phyloP scores from a whole-genome alignment of 164 flowering plant species.

The Liquidambar formosana region DNA sequence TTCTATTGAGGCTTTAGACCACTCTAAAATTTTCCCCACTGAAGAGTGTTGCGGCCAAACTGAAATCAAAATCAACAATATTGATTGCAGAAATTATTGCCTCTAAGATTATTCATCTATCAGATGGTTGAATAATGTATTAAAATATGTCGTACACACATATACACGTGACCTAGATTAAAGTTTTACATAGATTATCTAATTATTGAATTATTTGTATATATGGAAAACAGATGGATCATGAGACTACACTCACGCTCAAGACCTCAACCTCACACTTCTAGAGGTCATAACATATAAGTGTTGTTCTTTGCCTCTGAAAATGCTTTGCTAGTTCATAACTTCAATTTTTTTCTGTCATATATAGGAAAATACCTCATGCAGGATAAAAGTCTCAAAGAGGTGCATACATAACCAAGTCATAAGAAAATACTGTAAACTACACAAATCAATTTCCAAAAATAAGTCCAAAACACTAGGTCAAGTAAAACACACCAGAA shows the following conservation, averaged over 20 bases:
- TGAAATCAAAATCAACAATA: not conserved
- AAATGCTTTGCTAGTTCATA: not conserved
- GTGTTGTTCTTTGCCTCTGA: not conserved
- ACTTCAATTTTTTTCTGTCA: not conserved
- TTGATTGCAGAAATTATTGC: not conserved
- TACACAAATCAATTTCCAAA: not conserved
- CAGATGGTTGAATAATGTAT: not conserved
- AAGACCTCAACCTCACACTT: no score
- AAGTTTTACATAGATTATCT: no score
- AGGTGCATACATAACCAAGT: not conserved
- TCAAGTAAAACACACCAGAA: conserved; percentile 56
- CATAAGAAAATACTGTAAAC: not conserved
- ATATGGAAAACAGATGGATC: no score
- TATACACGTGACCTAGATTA: not conserved
- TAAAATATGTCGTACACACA: not conserved
- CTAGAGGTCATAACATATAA: not conserved
- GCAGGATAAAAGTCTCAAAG: not conserved
- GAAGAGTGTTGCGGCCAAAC: no score
- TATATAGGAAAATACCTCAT: not conserved
- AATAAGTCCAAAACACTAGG: not conserved
- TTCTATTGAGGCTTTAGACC: not conserved
- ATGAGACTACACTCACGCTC: no score
- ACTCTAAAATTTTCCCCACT: not conserved
- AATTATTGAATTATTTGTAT: no score
- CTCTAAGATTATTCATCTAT: no score